Evolutionary conservation across 768 basidiomycete genomes (phyloP), one percentile per base, ranked within the genome.

Genomic region (Dacryopinax spathularia): DNA sequence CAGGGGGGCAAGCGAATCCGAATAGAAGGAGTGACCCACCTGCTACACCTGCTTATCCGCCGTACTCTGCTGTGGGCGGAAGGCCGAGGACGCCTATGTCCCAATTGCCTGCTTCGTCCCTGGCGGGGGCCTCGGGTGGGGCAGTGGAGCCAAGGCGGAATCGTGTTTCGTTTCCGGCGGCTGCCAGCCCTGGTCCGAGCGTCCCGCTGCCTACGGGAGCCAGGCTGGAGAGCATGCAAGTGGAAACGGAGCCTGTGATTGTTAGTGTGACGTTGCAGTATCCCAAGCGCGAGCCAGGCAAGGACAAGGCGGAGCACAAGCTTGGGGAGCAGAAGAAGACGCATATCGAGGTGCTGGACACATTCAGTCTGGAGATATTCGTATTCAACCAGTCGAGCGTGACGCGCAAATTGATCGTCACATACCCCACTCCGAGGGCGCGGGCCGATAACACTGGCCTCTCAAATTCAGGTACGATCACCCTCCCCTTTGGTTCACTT

Each of bases 311-410:
- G 1, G 69, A 69, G 12, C 25, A 25, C 48, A 3, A 9, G 48
- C 25, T 15, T 27, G 63, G 64, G 67, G 34, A 63, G 65, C 33
- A 10, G 64, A 61, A 33, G 41, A 72, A 72, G 34, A 79, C 74
- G 65, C 82, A 1, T 74, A 84, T 92, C 69, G 86, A 83, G 66
- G 87, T 88, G 18, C 76, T 87, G 29, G 84, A 89, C 68, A 76
- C 80, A 60, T 93, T 93, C 71, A 85, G 84, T 60, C 73, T 93
- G 68, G 90, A 93, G 65, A 85, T 92, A 1, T 92, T 93, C 68
- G 88, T 92, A 62, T 91, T 86, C 69, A 93, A 92, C 69, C 86
- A 85, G 73, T 85, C 83, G 44, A 76, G 81, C 43, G 84, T 87
- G 84, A 84, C 84, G 60, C 79, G 89, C 64, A 72, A 88, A 67